Evolutionary conservation across 345 rosid species (phyloP).

Genomic region (Heritiera littoralis): DNA sequence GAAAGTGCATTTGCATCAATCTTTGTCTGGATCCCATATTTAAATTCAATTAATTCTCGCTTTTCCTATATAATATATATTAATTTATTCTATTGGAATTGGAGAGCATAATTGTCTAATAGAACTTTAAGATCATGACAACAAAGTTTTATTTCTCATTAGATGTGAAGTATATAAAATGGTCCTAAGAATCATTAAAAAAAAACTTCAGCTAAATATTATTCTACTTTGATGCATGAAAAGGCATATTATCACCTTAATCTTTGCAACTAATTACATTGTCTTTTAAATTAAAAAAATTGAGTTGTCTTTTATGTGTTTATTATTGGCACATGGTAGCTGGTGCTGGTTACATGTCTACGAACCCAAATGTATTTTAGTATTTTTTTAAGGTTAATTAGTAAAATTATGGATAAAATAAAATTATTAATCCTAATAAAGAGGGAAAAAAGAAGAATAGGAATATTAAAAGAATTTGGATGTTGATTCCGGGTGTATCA

Average conservation of each 20-base stretch:
- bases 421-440: background rate
- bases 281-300: background rate
- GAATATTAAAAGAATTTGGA: background rate
- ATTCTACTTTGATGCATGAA: background rate
- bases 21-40: background rate
- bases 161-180: background rate
- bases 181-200: background rate
- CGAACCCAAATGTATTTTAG: conserved; percentile 5
- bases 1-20: background rate
- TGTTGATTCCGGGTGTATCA: background rate
- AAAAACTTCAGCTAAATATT: background rate
- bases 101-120: conserved; percentile 11
- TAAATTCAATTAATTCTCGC: background rate
- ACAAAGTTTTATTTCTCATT: conserved; percentile 4
- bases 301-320: background rate
- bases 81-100: conserved; percentile 1
- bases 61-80: background rate
- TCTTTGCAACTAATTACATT: conserved; percentile 9
- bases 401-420: background rate
- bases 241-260: conserved; percentile 17
- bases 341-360: background rate
- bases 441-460: background rate
- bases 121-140: background rate
- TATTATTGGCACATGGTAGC: conserved; percentile 13
- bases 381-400: background rate